phyloP scores from a whole-genome alignment of 2,329 filamentous ascomycete genomes.

The Colletotrichum lupini region DNA sequence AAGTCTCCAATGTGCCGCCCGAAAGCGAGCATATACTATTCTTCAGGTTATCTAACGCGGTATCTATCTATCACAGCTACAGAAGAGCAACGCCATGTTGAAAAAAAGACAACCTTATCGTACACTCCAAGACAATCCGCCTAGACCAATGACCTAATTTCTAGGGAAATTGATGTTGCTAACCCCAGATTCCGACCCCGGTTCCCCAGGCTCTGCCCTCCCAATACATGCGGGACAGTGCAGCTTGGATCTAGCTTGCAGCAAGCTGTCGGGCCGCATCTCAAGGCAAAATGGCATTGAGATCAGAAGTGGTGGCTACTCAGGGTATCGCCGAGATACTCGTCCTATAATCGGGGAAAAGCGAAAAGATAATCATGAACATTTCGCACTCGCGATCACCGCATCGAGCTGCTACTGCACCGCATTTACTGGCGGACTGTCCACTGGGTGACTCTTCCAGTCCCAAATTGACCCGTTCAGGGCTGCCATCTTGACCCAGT shows the following conservation, averaged over 20 bases:
- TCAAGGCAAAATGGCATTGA: too few relatives aligned
- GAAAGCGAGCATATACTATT: not conserved
- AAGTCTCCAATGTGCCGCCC: not conserved
- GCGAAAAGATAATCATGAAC: too few relatives aligned
- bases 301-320: too few relatives aligned
- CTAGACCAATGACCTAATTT: not conserved
- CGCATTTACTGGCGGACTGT: not conserved
- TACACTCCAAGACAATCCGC: not conserved
- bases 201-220: not conserved
- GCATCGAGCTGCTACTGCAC: not conserved
- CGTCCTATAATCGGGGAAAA: too few relatives aligned
- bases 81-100: not conserved
- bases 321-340: too few relatives aligned
- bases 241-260: not conserved
- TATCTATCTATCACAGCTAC: not conserved
- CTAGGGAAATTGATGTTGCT: not conserved
- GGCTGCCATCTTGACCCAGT: conserved; percentile 53
- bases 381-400: too few relatives aligned
- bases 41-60: not conserved
- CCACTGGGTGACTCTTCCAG: conserved; percentile 41
- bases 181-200: not conserved
- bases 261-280: not conserved
- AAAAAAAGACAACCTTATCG: not conserved
- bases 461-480: conserved; percentile 53
- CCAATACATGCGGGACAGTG: not conserved